A percentile compares a stretch with the other conserved stretches of the same genome.
These are phyloP conservation scores for Lachancea quebecensis DNA, from an alignment of 805 yeast species.

Conservation along the genomic window DNA sequence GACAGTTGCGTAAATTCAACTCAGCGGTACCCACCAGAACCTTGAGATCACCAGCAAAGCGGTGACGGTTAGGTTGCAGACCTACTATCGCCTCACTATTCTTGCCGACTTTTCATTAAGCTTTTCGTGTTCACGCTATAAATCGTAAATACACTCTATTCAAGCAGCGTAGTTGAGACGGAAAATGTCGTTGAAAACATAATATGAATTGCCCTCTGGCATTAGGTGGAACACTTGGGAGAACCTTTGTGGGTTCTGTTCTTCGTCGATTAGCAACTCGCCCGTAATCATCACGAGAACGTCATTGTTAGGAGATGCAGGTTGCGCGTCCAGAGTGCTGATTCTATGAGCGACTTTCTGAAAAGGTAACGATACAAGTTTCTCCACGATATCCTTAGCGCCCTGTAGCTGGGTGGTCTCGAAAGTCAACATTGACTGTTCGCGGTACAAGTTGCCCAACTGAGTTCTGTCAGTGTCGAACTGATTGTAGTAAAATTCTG, in stretches of 20 bases:
- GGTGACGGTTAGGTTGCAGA: no score
- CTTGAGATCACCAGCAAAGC: no score
- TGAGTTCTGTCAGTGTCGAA: slow-evolving; percentile 89
- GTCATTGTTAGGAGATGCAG: slow-evolving; percentile 87
- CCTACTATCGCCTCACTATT: no score
- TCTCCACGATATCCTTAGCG: slow-evolving; percentile 86
- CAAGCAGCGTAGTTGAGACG: slow-evolving; percentile 78
- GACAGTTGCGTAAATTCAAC: no score
- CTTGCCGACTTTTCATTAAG: background rate
- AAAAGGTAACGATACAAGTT: slow-evolving; percentile 82
- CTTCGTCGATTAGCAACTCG: slow-evolving; percentile 84
- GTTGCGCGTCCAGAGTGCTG: slow-evolving; percentile 95
- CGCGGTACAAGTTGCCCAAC: slow-evolving; percentile 91
- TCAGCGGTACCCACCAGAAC: no score
- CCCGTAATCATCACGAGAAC: slow-evolving; percentile 98
- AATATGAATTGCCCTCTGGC: slow-evolving; percentile 87
- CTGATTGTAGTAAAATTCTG: slow-evolving; percentile 90
- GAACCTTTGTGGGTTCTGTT: slow-evolving; percentile 90
- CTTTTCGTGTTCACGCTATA: background rate
- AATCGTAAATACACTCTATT: background rate
- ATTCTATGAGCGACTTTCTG: slow-evolving; percentile 89
- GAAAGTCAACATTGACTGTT: slow-evolving; percentile 94
- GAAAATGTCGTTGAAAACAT: slow-evolving; percentile 93
- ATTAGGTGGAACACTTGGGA: slow-evolving; percentile 96
- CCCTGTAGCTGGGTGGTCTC: slow-evolving; percentile 95